Base-by-base conservation (phyloP, 768 basidiomycete species). In the Mycena galericulata region DNA sequence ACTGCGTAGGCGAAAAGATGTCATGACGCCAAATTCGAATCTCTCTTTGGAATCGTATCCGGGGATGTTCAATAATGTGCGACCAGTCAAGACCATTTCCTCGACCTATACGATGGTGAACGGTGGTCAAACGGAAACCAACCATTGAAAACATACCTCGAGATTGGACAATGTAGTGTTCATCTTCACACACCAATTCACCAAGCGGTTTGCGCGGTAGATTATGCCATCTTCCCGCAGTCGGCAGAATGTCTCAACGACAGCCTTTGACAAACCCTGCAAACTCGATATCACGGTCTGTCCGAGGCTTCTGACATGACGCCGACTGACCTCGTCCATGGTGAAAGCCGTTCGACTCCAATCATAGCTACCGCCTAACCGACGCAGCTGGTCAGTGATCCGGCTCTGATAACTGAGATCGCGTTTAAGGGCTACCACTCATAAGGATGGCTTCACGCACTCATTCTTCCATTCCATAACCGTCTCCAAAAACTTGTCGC, bases 391-490 rank as follows among this genome's bases (percentile, higher is more conserved):
- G 67, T 89, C 89, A 7, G 95, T 95, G 76, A 98, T 99, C 47
- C 93, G 90, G n/a, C 82, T 84, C 78, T 98, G 96, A 77, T 98
- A 99, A 63, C 95, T 97, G 65, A 4, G 29, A 22, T 69, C 38
- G 50, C 45, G 32, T n/a, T 27, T 8, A 26, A 9, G 14, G 18
- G 4, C 10, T 15, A 17, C 2, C 45, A 2, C 26, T 9, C 57
- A 32, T n/a, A 43, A 10, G 32, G 65, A 64, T 62, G 6, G 46
- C 34, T 18, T 41, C 0, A 84, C 93, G 56, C 69, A 97, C 94
- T 97, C 95, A 72, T 96, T 93, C 79, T 98, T 98, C 97, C 97
- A 99, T 29, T 92, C 92, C 90, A 91, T 91, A 36, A 98, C 96
- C 60, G 90, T 93, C 69, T 92, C 89, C 70, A 99, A 76, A 81